phyloP scores from a whole-genome alignment of 345 rosid genomes.

The Citrus inodora region DNA sequence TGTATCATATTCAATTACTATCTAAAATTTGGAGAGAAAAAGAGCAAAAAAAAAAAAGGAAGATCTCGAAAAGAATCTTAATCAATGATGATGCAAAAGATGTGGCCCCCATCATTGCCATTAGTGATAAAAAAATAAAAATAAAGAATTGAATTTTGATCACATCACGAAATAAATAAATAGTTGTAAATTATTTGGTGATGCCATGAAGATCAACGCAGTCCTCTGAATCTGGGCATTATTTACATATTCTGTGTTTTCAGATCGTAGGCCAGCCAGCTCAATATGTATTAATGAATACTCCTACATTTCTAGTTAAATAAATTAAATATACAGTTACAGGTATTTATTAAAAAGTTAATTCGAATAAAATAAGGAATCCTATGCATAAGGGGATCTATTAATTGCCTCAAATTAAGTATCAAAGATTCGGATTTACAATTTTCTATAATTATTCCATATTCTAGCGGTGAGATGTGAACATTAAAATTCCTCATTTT shows the following conservation, averaged over 20 bases:
- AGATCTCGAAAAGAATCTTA: neutral
- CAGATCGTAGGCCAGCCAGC: neutral
- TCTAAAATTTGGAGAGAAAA: neutral
- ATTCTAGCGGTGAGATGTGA: neutral
- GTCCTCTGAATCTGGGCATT: constrained; percentile 20
- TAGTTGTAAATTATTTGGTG: neutral
- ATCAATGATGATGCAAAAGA: neutral
- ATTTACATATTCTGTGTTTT: constrained; percentile 1
- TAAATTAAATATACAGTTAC: neutral
- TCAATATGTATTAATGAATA: neutral
- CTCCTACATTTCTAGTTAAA: no score
- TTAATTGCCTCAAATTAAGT: neutral
- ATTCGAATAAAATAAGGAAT: neutral
- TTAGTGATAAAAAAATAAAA: neutral
- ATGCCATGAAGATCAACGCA: constrained; percentile 13
- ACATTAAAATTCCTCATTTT: neutral
- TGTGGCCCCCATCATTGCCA: neutral
- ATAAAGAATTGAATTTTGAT: neutral
- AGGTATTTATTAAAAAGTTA: neutral
- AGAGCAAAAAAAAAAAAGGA: neutral
- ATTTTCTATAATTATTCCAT: neutral
- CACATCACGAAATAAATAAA: neutral
- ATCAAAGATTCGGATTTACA: neutral
- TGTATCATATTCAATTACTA: no score
- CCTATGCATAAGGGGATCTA: neutral